A percentile compares a stretch with the other conserved stretches of the same genome.
Evolutionary conservation across 1,284 basidiomycete genomes (phyloP).

Genomic region (Schizophyllum amplum): DNA sequence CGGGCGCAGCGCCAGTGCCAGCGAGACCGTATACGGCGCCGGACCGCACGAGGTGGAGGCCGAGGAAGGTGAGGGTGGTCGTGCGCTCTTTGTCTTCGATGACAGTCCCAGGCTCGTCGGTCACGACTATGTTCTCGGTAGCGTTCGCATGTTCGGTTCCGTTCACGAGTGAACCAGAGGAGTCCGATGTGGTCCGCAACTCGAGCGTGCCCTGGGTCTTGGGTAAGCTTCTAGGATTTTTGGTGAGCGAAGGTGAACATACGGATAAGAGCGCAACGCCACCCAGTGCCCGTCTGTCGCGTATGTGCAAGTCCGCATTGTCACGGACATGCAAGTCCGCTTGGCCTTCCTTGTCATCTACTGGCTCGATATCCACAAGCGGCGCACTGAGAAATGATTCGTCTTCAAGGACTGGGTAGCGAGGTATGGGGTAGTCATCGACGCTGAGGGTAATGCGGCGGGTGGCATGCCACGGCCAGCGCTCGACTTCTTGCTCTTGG

Average conservation of each 20-base stretch:
- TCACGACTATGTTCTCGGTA: not conserved
- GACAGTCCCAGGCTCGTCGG: not conserved
- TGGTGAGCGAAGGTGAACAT: not conserved
- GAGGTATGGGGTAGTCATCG: not conserved
- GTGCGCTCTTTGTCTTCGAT: not conserved
- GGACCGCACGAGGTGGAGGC: not conserved
- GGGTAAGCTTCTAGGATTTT: not conserved
- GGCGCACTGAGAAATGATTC: not conserved
- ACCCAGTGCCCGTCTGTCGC: not conserved
- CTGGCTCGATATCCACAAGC: not conserved
- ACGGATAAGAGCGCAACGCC: not conserved
- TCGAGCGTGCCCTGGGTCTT: not conserved
- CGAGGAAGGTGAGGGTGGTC: not conserved
- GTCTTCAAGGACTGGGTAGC: not conserved
- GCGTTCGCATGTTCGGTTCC: too few relatives aligned
- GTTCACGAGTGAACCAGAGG: too few relatives aligned
- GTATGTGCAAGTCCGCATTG: not conserved
- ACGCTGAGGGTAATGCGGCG: not conserved
- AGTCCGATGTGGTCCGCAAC: not conserved
- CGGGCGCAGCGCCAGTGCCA: too few relatives aligned
- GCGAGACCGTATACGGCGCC: not conserved
- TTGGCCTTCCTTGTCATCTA: not conserved
- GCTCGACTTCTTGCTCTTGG: not conserved
- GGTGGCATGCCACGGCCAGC: not conserved
- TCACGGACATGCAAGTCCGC: too few relatives aligned